Base-by-base conservation (phyloP, 163 green algal species). In the Scenedesmus sp. region DNA sequence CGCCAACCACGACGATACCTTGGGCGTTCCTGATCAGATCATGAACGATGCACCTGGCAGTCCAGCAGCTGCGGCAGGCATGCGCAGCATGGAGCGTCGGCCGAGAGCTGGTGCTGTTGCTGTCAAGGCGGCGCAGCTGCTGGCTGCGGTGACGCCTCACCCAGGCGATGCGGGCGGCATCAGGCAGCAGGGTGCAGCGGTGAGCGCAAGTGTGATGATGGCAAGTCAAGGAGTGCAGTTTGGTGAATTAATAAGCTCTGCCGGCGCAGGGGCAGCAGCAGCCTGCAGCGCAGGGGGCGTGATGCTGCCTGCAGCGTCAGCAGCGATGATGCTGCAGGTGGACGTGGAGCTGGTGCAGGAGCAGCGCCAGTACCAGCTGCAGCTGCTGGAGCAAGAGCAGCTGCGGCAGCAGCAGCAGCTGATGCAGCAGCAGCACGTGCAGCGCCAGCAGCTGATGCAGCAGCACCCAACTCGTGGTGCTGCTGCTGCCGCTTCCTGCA, bases 311-410 rank as follows among this genome's bases (percentile, higher is more conserved):
- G 18, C 35, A 42, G 56, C 42, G 33, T 22, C 15, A 26, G 61
- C 61, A 82, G 84, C 61, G 30, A 56, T 73, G 73, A 26, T 44
- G 26, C 12, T 59, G 61, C 42, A 26, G 10, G 24, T 73, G 42
- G 61, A 81, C 42, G 61, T n/a, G 37, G 84, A 89, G 44, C 84
- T 82, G 37, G 16, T 46, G 84, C 84, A 82, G 10, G 65, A 89
- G 84, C 84, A 82, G 61, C 37, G 65, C 24, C 40, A 83, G 61
- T 81, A 81, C 43, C 51, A 51, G 24, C 61, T 72, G 84, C 61
- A 70, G 44, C 84, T 89, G 65, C 84, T 83, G 30, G 84, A 82
- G 15, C 12, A 82, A 13, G 22, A 81, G 61, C 84, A 82, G 40
- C n/a, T 16, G 16, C 61, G 49, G 56, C 83, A 88, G 46, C 81